Evolutionary conservation across 345 rosid genomes (phyloP), one percentile per base, ranked within the genome.

Genomic region (Corymbia maculata): DNA sequence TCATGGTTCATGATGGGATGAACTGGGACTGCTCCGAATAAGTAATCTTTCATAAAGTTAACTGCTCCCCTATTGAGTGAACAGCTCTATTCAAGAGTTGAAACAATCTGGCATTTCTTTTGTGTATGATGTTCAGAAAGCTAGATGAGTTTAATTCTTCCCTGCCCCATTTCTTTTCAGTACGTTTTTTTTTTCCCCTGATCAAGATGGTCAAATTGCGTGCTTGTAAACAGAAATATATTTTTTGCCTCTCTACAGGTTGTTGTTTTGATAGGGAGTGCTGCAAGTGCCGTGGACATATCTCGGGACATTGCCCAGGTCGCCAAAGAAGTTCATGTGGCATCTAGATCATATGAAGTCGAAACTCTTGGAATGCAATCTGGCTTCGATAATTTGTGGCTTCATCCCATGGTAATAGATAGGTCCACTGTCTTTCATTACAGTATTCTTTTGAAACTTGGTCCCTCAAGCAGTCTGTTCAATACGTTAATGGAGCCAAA

Each of bases 271-370:
- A 95, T 97, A 30, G 98, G 99, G 87, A 92, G 90, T 90, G 90
- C 97, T 50, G 85, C 94, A 32, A 97, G 99, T 91, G 94, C 95
- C 30, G 88, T 44, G 89, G 99, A 96, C 91, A 93, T 97, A 90
- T 94, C 97, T 32, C 91, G 95, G 84, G 99, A 97, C 68, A 86
- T 93, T 88, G 95, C 96, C 88, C 85, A 85, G 50, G 91, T 93
- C 79, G 98, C 98, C 87, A 97, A 95, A 91, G 98, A 96, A 93
- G 99, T 97, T 52, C 98, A 95, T 90, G 88, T 97, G 51, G 93
- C 95, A 49, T 92, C 93, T 79, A 91, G 99, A 90, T 92, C 95
- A 30, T 90, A 90, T 8, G 92, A 91, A 51, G 94, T 90, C 88
- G 93, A 94, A 26, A 92, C 86, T 36, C 89, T 85, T 88, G 93